Percentiles rank a stretch among this genome's conserved stretches.
Evolutionary conservation across 371 early-diverging fungal species (phyloP).

Genomic region (Mucor sp.): DNA sequence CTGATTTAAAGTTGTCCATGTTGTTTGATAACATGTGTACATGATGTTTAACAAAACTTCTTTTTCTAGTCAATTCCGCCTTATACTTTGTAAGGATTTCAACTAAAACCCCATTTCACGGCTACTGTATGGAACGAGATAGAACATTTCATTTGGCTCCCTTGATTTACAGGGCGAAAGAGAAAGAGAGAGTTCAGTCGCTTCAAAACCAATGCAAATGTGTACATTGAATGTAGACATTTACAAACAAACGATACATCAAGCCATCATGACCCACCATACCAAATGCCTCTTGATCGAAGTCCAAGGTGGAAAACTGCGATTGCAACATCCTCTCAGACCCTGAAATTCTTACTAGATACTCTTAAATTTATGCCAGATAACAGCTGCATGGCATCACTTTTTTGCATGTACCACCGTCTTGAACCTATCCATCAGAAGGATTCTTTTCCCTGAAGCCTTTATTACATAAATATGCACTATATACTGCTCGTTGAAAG

Average conservation of each 20-base stretch:
- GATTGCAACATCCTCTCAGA: not conserved
- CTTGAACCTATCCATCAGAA: no score
- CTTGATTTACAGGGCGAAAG: not conserved
- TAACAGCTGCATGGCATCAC: not conserved
- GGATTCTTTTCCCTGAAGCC: no score
- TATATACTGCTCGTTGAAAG: not conserved
- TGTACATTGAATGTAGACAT: not conserved
- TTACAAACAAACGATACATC: not conserved
- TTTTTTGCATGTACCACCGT: not conserved
- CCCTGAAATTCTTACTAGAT: not conserved
- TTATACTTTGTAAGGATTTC: not conserved
- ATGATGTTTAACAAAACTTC: not conserved
- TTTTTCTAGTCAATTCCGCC: not conserved
- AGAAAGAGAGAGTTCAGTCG: not conserved
- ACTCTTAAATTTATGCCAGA: not conserved
- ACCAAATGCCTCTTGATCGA: not conserved
- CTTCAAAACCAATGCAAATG: not conserved
- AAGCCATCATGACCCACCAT: not conserved
- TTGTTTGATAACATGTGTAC: not conserved
- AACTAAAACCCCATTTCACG: not conserved
- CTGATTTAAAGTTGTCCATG: not conserved
- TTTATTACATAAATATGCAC: no score
- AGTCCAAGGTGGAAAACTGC: not conserved
- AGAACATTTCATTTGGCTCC: not conserved
- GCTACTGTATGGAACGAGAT: not conserved